Conservation (phyloP, 768 basidiomycete genomes). For the Termitomyces sp. region DNA sequence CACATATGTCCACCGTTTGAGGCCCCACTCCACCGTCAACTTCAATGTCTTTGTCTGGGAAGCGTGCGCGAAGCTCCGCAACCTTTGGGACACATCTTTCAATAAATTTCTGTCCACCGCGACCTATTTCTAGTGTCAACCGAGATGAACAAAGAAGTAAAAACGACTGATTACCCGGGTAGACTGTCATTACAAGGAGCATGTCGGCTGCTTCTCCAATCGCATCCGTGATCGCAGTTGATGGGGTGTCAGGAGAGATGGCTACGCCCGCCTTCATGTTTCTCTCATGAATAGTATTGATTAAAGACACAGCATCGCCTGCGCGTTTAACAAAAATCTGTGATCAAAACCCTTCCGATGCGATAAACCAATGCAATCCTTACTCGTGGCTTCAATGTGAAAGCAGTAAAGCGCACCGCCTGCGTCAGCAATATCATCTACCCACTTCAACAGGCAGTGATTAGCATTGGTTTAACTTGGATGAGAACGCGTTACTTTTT, state of each 20-base stretch:
- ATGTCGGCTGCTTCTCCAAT: conserved; percentile 85
- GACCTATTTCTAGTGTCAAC: conserved; percentile 39
- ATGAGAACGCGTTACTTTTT: conserved; percentile 48
- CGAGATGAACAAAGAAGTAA: neutral
- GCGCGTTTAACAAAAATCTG: neutral
- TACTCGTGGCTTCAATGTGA: conserved; percentile 91
- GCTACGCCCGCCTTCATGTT: conserved; percentile 95
- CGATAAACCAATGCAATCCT: conserved; percentile 20
- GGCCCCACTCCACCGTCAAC: conserved; percentile 98
- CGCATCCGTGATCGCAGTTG: conserved; percentile 80
- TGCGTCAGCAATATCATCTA: conserved; percentile 91
- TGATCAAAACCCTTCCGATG: neutral
- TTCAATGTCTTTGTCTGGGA: conserved; percentile 94
- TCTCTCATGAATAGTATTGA: conserved; percentile 72
- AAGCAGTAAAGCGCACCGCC: conserved; percentile 96
- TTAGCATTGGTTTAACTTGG: neutral
- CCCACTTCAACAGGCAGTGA: conserved; percentile 62
- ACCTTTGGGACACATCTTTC: conserved; percentile 93
- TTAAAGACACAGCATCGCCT: conserved; percentile 73
- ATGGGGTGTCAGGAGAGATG: conserved; percentile 93
- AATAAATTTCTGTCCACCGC: conserved; percentile 95
- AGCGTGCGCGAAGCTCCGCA: conserved; percentile 79
- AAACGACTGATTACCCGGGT: conserved; percentile 57
- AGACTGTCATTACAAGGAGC: conserved; percentile 98
- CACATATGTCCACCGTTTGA: conserved; percentile 82